phyloP scores from a whole-genome alignment of 2,329 filamentous ascomycete species.

The Calcarisporium arbuscula region DNA sequence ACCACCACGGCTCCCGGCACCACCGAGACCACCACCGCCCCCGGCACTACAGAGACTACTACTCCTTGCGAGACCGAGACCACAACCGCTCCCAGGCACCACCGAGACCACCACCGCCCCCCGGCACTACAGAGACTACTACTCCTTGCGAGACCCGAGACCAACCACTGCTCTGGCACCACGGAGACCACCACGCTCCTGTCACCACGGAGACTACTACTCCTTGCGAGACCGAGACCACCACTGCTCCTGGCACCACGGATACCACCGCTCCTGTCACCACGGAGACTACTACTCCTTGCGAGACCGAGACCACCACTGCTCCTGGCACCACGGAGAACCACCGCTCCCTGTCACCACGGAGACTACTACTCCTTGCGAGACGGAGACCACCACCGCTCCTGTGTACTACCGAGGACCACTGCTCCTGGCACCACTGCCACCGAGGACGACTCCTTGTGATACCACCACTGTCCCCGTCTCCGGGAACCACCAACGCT shows the following conservation, averaged over 20 bases:
- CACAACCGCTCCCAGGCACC: neutral
- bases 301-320: slow-evolving; percentile 18
- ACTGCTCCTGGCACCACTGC: slow-evolving; percentile 2
- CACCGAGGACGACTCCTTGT: neutral
- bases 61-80: neutral
- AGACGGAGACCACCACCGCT: slow-evolving; percentile 1
- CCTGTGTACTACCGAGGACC: slow-evolving; percentile 3
- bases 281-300: slow-evolving; percentile 4
- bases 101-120: slow-evolving; percentile 5
- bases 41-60: slow-evolving; percentile 6
- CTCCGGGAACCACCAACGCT: slow-evolving; percentile 20
- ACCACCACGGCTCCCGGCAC: slow-evolving; percentile 1
- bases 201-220: slow-evolving; percentile 7
- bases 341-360: slow-evolving; percentile 6
- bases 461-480: slow-evolving; percentile 4
- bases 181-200: slow-evolving; percentile 9
- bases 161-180: too few relatives aligned
- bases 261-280: slow-evolving; percentile 6
- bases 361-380: neutral
- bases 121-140: slow-evolving; percentile 8
- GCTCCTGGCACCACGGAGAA: neutral
- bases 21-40: slow-evolving; percentile 3
- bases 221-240: slow-evolving; percentile 2
- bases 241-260: slow-evolving; percentile 6
- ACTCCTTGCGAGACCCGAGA: neutral